Base-by-base conservation (phyloP, 306 rosid genomes). In the Hippophae tibetana region DNA sequence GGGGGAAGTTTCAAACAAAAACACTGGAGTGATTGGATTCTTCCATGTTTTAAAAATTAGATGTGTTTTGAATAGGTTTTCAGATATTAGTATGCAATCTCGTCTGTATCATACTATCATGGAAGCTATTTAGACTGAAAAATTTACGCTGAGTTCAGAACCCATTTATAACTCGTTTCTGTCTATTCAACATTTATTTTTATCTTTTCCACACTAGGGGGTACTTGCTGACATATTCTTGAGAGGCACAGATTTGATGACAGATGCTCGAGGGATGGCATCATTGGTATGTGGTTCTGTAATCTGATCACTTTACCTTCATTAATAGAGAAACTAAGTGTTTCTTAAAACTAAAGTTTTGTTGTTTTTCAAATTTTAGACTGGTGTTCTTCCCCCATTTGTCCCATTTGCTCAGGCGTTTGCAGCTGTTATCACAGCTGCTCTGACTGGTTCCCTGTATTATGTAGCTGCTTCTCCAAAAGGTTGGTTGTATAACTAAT, bases 331-430 rank as follows among this genome's bases (percentile, higher is more conserved):
- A 38, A 43, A 63, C 53, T 23, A n/a, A 61, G 55, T 13, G 47
- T 66, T 72, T 58, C 60, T 10, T 7, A 66, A 45, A 31, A 54
- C 56, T 61, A 69, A 69, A 61, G 70, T 56, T 3, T 8, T 48
- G 27, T 25, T 9, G 14, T 52, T 61, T 69, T 58, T 60, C 58
- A 31, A 44, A 71, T 47, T 78, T 68, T 54, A 87, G 96, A 79
- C 92, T 2, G 98, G 98, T 45, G 82, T 92, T 61, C 75, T 87
- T 57, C 98, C 98, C 71, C 86, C 96, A 23, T 79, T 83, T 80
- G 96, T 85, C 45, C 98, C 98, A 49, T 92, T 92, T 87, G 98
- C 98, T 69, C 98, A 92, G 67, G 95, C 95, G 47, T 88, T 87
- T 80, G 96, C 98, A 42, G 96, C 96, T 47, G 95, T 92, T 9